Percentiles rank a stretch among this genome's conserved stretches.
Evolutionary conservation across 163 green algal species (phyloP).

Genomic region (Scenedesmus sp.): DNA sequence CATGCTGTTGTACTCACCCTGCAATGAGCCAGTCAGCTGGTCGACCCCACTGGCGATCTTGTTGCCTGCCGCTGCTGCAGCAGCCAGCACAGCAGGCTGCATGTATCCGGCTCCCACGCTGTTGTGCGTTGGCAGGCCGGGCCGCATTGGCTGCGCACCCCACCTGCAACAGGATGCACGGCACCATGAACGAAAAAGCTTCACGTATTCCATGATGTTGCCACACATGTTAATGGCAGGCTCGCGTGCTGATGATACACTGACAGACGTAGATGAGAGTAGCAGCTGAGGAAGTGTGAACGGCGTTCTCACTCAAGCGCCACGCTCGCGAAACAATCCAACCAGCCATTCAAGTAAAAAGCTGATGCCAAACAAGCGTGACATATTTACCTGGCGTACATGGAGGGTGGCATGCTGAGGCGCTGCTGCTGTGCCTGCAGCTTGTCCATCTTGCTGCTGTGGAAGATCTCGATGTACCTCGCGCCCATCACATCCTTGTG

Average conservation of each 20-base stretch:
- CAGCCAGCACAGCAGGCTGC: background rate
- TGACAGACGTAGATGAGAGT: no score
- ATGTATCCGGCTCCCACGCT: background rate
- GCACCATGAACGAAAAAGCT: no score
- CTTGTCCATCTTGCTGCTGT: slow-evolving; percentile 72
- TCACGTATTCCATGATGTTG: background rate
- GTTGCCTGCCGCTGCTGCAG: background rate
- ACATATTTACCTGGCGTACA: background rate
- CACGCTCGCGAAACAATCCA: no score
- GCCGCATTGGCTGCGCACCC: background rate
- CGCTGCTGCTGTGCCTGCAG: slow-evolving; percentile 15
- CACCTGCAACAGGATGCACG: background rate
- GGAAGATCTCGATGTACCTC: slow-evolving; percentile 95
- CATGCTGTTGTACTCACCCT: background rate
- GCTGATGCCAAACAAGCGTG: no score
- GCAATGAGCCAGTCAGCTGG: background rate
- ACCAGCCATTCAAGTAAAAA: no score
- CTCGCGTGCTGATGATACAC: no score
- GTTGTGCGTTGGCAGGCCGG: background rate
- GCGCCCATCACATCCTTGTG: slow-evolving; percentile 89
- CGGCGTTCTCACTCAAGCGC: no score
- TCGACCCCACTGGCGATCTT: background rate
- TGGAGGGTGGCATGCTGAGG: background rate
- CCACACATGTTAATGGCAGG: no score
- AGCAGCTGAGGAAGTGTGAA: no score